Evolutionary conservation across 371 early-diverging fungal genomes (phyloP).

Genomic region (Amoeboaphelidium occidentale): DNA sequence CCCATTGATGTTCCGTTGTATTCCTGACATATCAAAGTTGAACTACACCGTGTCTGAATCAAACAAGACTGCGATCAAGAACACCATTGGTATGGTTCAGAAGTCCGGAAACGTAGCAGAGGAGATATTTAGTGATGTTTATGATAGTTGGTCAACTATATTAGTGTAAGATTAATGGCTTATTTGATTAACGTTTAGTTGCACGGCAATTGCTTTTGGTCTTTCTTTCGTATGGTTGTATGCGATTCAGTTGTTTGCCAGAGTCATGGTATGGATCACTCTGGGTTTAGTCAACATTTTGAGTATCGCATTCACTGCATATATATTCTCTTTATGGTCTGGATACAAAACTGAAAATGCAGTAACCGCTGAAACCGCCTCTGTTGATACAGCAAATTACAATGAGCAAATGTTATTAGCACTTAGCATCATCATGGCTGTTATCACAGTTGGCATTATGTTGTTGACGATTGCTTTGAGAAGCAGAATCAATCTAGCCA

Average conservation of each 20-base stretch:
- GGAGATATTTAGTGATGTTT: background rate
- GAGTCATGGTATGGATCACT: conserved; percentile 1
- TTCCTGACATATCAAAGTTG: background rate
- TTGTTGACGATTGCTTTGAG: conserved; percentile 9
- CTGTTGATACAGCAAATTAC: background rate
- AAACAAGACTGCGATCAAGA: no score
- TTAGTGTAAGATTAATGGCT: no score
- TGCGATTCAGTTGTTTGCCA: conserved; percentile 1
- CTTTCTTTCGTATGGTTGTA: conserved; percentile 6
- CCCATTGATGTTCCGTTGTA: background rate
- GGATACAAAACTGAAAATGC: background rate
- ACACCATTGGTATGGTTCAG: background rate
- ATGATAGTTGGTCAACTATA: conserved; percentile 2
- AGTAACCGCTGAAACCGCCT: background rate
- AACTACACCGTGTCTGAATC: background rate
- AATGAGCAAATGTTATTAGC: conserved; percentile 6
- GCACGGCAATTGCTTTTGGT: conserved; percentile 1
- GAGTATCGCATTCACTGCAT: conserved; percentile 1
- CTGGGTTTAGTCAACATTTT: conserved; percentile 1
- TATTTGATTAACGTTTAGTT: no score
- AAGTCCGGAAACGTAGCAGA: background rate
- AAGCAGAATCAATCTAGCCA: conserved; percentile 16
- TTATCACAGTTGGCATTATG: conserved; percentile 6
- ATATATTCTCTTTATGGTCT: conserved; percentile 3
- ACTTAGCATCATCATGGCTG: background rate